These are phyloP conservation scores for Zygoascus flipseniorum DNA, from an alignment of 805 yeast genomes.

Conservation along the genomic window DNA sequence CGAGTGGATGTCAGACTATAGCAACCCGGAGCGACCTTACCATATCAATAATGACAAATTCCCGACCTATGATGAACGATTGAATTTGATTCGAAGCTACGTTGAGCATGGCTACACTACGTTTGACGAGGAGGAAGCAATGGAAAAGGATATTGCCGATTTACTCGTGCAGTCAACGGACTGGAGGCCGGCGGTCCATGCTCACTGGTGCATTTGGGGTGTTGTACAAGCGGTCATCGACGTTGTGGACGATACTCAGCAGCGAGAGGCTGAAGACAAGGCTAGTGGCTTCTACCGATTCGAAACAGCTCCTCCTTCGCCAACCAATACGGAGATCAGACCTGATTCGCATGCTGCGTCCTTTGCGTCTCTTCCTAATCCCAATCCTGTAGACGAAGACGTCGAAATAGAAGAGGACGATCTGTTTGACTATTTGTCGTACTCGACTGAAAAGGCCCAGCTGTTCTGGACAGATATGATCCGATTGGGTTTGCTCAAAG, in stretches of 20 bases:
- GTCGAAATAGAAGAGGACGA: constrained; percentile 38
- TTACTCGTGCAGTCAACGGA: constrained; percentile 56
- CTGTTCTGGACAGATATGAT: constrained; percentile 69
- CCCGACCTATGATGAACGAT: constrained; percentile 62
- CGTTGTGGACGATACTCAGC: constrained; percentile 34
- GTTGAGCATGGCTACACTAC: constrained; percentile 40
- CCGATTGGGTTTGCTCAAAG: constrained; percentile 45
- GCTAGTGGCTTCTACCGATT: constrained; percentile 32
- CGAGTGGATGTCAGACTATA: constrained; percentile 97
- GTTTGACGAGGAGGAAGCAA: constrained; percentile 27
- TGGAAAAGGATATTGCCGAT: constrained; percentile 40
- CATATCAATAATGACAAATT: constrained; percentile 46
- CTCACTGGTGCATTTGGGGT: constrained; percentile 91
- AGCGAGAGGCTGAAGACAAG: constrained; percentile 26
- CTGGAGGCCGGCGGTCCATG: constrained; percentile 77
- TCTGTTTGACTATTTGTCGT: constrained; percentile 69
- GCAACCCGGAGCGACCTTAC: constrained; percentile 48
- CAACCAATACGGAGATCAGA: background rate
- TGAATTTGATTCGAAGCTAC: constrained; percentile 69
- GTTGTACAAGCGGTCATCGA: constrained; percentile 62
- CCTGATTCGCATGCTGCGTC: background rate
- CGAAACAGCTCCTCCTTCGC: constrained; percentile 3
- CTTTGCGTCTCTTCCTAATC: background rate
- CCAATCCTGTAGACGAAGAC: constrained; percentile 1
- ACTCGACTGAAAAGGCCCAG: constrained; percentile 66